Percentiles rank a stretch among this genome's conserved stretches.
phyloP scores from a whole-genome alignment of 1,284 basidiomycete genomes.

The Rhodotorula mucilaginosa region DNA sequence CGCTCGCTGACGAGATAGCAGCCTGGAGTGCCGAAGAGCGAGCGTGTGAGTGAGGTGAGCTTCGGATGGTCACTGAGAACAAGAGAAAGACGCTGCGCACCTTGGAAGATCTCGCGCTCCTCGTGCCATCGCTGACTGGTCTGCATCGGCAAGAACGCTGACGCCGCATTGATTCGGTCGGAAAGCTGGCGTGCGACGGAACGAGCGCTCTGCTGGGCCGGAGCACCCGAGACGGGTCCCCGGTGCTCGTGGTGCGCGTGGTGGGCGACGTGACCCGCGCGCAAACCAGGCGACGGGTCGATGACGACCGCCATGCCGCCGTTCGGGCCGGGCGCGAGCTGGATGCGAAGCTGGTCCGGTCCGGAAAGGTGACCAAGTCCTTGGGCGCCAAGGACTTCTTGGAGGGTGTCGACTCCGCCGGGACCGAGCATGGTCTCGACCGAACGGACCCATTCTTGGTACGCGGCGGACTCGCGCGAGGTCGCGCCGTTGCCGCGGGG shows the following conservation, averaged over 20 bases:
- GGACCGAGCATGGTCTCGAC: conserved; percentile 40
- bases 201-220: conserved; percentile 3
- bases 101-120: conserved; percentile 77
- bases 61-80: neutral
- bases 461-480: conserved; percentile 38
- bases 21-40: neutral
- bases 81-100: conserved; percentile 54
- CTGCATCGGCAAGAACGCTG: conserved; percentile 61
- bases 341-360: conserved; percentile 40
- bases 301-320: conserved; percentile 39
- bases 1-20: conserved; percentile 58
- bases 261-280: conserved; percentile 6
- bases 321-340: conserved; percentile 36
- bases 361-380: conserved; percentile 37
- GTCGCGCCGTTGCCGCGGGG: conserved; percentile 43
- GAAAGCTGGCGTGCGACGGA: conserved; percentile 32
- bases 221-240: neutral
- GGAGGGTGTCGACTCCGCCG: conserved; percentile 38
- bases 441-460: conserved; percentile 39
- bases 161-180: conserved; percentile 40
- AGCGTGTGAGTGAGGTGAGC: neutral
- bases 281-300: conserved; percentile 29
- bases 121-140: conserved; percentile 90
- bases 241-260: neutral
- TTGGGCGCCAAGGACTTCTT: conserved; percentile 37